Base-by-base conservation (phyloP, 2,329 filamentous ascomycete genomes). In the Aspergillus japonicus region DNA sequence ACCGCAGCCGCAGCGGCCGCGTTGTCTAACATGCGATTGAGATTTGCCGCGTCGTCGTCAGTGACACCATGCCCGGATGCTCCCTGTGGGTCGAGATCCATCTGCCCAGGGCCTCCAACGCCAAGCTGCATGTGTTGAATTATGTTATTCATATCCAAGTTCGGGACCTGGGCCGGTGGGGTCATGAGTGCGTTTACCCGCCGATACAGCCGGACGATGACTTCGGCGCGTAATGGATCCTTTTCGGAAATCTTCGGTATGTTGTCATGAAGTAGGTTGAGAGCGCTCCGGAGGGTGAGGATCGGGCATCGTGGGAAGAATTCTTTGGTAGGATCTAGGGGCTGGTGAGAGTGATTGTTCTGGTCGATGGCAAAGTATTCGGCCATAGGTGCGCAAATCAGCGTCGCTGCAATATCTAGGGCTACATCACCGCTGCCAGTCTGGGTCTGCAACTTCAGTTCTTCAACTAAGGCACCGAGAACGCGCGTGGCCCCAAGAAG, bases 181-280 rank as follows among this genome's bases (percentile, higher is more conserved):
- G 75, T 69, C 19, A 72, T 68, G 23, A 80, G 72, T 1, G 73
- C 64, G 48, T 79, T 76, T 4, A 82, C 77, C 21, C 78, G 78
- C 8, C 79, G 75, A 59, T 75, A 72, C 19, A 82, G 69, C 1
- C 80, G 78, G 12, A 82, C 78, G 24, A 81, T 66, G 2, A 78
- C 67, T 60, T 80, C 75, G 1, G 79, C 79, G 29, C 73, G 74
- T 1, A 80, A 62, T 2, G 77, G 73, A n/a, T 81, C 78, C 54
- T 74, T 77, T 57, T 80, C 76, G 4, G 77, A 74, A 14, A 77
- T 62, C 47, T 75, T 75, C 14, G 76, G 69, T 1, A 81, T 69
- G 50, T 71, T 72, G 12, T 77, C 71, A 60, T 78, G 75, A 31
- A 73, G 69, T 6, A 77, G 62, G 23, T 68, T 66, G 2, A 82